Conservation (phyloP, 176 grass and related monocot genomes). For the barley (Hordeum vulgare) region MorexV3_pseudomolecules_assembly NC_058524.1:466078204-466078703, state of each 20-base stretch:
- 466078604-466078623: conserved; percentile 67
- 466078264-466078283: not conserved
- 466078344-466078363: conserved; percentile 12
- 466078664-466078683: conserved; percentile 64
- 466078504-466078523: conserved; percentile 89
- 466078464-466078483: conserved; percentile 30
- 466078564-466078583: conserved; percentile 66
- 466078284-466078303: not conserved
- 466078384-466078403: conserved; percentile 1
- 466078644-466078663: conserved; percentile 48
- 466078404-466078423: conserved; percentile 31
- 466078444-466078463: not conserved
- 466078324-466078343: conserved; percentile 36
- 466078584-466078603: conserved; percentile 39
- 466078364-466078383: not conserved
- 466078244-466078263: not conserved
- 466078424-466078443: conserved; percentile 24
- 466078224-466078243: not conserved
- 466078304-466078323: conserved; percentile 52
- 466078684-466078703: conserved; percentile 86
- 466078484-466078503: conserved; percentile 58
- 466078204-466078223: not conserved
- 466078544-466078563: conserved; percentile 81
- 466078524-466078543: conserved; percentile 87
- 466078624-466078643: conserved; percentile 37